Evolutionary conservation across 129 eudicot genomes (phyloP), one percentile per base, ranked within the genome.

Genomic region (Saposhnikovia divaricata): DNA sequence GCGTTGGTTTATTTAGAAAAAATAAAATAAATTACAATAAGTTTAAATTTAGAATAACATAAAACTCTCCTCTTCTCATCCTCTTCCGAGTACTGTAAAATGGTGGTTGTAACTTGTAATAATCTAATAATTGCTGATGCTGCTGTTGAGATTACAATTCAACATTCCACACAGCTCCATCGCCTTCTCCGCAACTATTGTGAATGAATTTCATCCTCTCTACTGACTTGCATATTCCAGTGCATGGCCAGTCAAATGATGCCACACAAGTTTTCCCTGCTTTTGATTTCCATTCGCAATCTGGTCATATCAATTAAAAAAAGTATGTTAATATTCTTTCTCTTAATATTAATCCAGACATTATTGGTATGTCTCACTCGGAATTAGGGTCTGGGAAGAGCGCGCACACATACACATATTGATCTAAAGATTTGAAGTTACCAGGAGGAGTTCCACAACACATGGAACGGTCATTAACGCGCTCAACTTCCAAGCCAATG

Each of bases 381-480:
- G 34, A n/a, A 45, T 0, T 31, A 70, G 27, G 25, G 46, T 9
- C 34, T 57, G 4, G 12, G 12, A 23, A 57, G 66, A n/a, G n/a
- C n/a, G n/a, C n/a, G n/a, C n/a, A n/a, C n/a, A n/a, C n/a, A n/a
- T 10, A 53, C 25, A 6, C 6, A n/a, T 12, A 25, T 3, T 63
- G 7, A 28, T 65, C 19, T 28, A 3, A 28, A 4, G 72, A 65
- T 28, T 3, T 65, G 39, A 25, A 27, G 70, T 65, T 51, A 93
- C 96, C 98, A 76, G 96, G 93, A 77, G 96, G 96, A 45, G 96
- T 93, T 74, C 98, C 98, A 79, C 98, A 93, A 79, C 98, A 93
- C 92, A 93, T 86, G 73, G 91, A 83, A 57, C 87, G 91, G 18
- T 90, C 93, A 78, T 93, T 91, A 5, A 93, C 76, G 28, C 90